Conservation (phyloP, 2,329 filamentous ascomycete genomes). For the Sporothrix luriei region DNA sequence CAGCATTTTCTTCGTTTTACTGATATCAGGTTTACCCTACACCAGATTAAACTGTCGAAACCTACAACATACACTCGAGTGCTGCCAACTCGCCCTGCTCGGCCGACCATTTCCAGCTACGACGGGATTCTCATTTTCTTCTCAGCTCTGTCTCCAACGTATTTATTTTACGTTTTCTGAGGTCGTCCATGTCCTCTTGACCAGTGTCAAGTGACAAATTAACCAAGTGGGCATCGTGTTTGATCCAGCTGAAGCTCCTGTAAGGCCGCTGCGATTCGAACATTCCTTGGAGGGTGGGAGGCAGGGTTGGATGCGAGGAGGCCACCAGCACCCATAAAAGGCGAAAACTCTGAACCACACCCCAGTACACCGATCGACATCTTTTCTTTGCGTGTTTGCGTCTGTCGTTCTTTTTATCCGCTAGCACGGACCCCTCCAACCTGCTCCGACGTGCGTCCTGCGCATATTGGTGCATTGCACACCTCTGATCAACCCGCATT, state of each 20-base stretch:
- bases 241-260: conserved; percentile 2
- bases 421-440: conserved; percentile 27
- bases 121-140: background rate
- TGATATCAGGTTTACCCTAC: background rate
- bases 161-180: no score
- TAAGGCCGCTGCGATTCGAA: background rate
- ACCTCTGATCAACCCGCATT: conserved; percentile 20
- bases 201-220: no score
- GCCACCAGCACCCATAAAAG: conserved; percentile 10
- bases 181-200: background rate
- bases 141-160: background rate
- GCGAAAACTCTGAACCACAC: background rate
- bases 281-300: background rate
- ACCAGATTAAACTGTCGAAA: background rate
- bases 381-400: background rate
- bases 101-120: no score
- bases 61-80: background rate
- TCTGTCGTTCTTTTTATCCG: conserved; percentile 13
- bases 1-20: background rate
- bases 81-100: no score
- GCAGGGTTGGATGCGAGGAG: background rate
- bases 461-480: conserved; percentile 23
- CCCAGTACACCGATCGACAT: conserved; percentile 2
- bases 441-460: conserved; percentile 18
- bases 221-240: no score